Percentiles rank a stretch among this genome's conserved stretches.
Conservation (phyloP, 176 grass and related monocot genomes). For the Cymbopogon citratus region DNA sequence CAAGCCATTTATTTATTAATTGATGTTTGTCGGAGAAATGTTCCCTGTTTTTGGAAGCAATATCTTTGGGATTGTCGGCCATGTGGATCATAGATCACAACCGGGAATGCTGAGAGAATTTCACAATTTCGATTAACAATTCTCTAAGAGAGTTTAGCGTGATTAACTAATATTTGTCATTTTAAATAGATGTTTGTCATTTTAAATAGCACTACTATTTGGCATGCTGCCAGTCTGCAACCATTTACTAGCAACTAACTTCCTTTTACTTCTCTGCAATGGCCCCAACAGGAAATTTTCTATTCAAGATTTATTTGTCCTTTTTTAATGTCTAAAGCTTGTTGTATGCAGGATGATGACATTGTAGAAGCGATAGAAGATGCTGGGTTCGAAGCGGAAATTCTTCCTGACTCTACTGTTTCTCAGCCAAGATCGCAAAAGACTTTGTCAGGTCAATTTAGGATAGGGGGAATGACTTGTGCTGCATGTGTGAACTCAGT, state of each 20-base stretch:
- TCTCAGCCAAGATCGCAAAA: slow-evolving; percentile 57
- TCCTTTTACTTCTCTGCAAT: slow-evolving; percentile 6
- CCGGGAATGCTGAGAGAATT: background rate
- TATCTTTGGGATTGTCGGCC: background rate
- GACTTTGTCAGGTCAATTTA: slow-evolving; percentile 76
- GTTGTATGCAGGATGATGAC: slow-evolving; percentile 69
- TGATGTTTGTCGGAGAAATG: background rate
- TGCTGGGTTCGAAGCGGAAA: slow-evolving; percentile 84
- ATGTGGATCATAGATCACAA: background rate
- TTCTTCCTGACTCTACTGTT: slow-evolving; percentile 65
- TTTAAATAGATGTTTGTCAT: slow-evolving; percentile 5
- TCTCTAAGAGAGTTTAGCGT: background rate
- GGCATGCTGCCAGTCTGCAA: background rate
- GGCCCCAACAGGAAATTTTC: background rate
- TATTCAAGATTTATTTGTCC: background rate
- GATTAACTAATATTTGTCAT: background rate
- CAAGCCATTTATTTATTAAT: too few species aligned
- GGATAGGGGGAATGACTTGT: slow-evolving; percentile 91
- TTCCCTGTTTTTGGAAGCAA: slow-evolving; percentile 3
- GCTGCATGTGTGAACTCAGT: slow-evolving; percentile 91
- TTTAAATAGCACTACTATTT: background rate
- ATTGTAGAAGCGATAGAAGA: slow-evolving; percentile 86
- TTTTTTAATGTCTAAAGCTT: slow-evolving; percentile 17
- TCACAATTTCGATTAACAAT: background rate
- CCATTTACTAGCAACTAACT: background rate